These are phyloP conservation scores for Bacidia rubella DNA, from an alignment of 495 filamentous ascomycete species.

Conservation along the genomic window DNA sequence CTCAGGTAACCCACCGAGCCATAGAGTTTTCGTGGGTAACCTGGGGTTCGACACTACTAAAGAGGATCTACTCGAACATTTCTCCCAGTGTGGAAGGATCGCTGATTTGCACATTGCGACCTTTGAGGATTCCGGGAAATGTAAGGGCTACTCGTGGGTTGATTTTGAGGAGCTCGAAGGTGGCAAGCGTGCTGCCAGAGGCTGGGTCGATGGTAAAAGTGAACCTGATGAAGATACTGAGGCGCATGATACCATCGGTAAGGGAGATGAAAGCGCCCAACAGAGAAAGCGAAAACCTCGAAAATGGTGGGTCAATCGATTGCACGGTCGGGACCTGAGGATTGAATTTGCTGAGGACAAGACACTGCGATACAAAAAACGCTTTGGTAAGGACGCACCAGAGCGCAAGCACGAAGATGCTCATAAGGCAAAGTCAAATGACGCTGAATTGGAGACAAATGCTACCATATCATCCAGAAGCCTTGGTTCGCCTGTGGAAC, in stretches of 20 bases:
- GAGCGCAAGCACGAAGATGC: conserved; percentile 16
- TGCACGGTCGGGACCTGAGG: conserved; percentile 63
- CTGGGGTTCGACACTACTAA: conserved; percentile 73
- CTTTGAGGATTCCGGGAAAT: conserved; percentile 94
- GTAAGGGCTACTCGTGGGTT: conserved; percentile 94
- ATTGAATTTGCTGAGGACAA: conserved; percentile 92
- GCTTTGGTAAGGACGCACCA: conserved; percentile 58
- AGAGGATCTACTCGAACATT: conserved; percentile 65
- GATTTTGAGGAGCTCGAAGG: conserved; percentile 68
- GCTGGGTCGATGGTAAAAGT: conserved; percentile 55
- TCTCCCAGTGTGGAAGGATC: conserved; percentile 67
- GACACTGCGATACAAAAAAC: conserved; percentile 74
- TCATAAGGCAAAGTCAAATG: background rate
- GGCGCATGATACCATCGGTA: conserved; percentile 35
- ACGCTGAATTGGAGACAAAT: background rate
- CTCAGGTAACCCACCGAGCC: conserved; percentile 48
- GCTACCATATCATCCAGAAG: background rate
- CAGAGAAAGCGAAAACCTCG: conserved; percentile 41
- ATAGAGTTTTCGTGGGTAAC: conserved; percentile 85
- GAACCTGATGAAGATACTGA: conserved; percentile 41
- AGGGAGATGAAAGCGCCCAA: conserved; percentile 22
- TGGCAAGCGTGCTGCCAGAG: conserved; percentile 66
- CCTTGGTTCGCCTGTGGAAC: background rate
- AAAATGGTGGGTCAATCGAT: conserved; percentile 71
- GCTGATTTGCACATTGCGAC: conserved; percentile 73